These are phyloP conservation scores for Thecaphora thlaspeos DNA, from an alignment of 1,284 basidiomycete genomes.

Conservation along the genomic window DNA sequence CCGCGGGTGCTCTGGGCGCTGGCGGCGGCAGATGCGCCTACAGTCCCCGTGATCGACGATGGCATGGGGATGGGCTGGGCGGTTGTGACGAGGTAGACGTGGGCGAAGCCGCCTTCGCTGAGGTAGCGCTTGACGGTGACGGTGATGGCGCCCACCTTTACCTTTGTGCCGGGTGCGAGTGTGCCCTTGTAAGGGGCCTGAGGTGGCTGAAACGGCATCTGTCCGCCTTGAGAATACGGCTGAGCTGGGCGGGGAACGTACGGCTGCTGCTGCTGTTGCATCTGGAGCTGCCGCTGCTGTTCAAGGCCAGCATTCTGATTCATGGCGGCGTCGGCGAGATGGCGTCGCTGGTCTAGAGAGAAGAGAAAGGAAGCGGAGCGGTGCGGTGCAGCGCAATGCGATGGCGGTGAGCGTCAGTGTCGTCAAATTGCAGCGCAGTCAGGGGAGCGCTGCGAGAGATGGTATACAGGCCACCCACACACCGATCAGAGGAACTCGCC, in stretches of 20 bases:
- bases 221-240: too few species aligned
- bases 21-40: constrained; percentile 20
- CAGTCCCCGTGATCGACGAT: constrained; percentile 22
- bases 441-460: too few species aligned
- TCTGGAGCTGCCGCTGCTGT: constrained; percentile 3
- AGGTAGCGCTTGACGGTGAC: constrained; percentile 87
- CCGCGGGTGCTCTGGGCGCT: constrained; percentile 26
- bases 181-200: constrained; percentile 37
- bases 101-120: constrained; percentile 95
- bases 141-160: constrained; percentile 82
- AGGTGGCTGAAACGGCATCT: constrained; percentile 5
- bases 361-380: too few species aligned
- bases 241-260: too few species aligned
- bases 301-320: constrained; percentile 1
- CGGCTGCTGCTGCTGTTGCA: constrained; percentile 13
- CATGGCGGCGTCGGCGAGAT: too few species aligned
- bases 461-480: too few species aligned
- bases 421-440: too few species aligned
- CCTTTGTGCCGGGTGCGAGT: constrained; percentile 71
- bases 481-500: too few species aligned
- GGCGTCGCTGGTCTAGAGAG: too few species aligned
- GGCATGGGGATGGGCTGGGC: constrained; percentile 68
- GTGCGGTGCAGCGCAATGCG: too few species aligned
- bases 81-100: constrained; percentile 93
- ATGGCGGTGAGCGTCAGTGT: too few species aligned